phyloP scores from a whole-genome alignment of 2,329 filamentous ascomycete species.

The Zopfia rhizophila region DNA sequence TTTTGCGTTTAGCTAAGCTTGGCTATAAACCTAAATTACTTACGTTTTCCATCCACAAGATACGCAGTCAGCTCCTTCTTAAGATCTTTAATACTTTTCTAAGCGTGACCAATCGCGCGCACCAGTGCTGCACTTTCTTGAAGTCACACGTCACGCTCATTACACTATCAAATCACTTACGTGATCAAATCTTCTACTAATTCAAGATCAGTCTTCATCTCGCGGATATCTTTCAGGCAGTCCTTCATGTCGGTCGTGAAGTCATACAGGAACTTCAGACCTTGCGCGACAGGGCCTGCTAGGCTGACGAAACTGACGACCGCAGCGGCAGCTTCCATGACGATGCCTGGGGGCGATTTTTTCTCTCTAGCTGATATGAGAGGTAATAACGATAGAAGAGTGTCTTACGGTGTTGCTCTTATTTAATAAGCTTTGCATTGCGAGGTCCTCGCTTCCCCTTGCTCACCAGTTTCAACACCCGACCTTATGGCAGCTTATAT shows the following conservation, averaged over 20 bases:
- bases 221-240: constrained; percentile 21
- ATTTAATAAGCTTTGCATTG: constrained; percentile 16
- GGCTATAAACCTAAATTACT: constrained; percentile 10
- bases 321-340: constrained; percentile 21
- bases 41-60: constrained; percentile 12
- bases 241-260: constrained; percentile 23
- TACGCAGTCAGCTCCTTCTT: constrained; percentile 12
- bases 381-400: constrained; percentile 15
- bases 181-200: constrained; percentile 21
- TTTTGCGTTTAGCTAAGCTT: constrained; percentile 11
- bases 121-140: constrained; percentile 17
- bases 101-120: constrained; percentile 10
- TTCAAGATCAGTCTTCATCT: constrained; percentile 21
- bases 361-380: constrained; percentile 16
- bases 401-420: constrained; percentile 18
- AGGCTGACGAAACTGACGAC: constrained; percentile 21
- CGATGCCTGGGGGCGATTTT: constrained; percentile 15
- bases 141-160: constrained; percentile 19
- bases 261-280: constrained; percentile 23
- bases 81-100: constrained; percentile 10
- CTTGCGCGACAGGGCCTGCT: constrained; percentile 20
- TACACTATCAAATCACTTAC: constrained; percentile 22
- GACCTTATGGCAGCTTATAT: constrained; percentile 11
- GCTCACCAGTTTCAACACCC: constrained; percentile 12
- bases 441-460: constrained; percentile 13